Conservation (phyloP, 2,329 filamentous ascomycete species). For the Penicillium sp. region DNA sequence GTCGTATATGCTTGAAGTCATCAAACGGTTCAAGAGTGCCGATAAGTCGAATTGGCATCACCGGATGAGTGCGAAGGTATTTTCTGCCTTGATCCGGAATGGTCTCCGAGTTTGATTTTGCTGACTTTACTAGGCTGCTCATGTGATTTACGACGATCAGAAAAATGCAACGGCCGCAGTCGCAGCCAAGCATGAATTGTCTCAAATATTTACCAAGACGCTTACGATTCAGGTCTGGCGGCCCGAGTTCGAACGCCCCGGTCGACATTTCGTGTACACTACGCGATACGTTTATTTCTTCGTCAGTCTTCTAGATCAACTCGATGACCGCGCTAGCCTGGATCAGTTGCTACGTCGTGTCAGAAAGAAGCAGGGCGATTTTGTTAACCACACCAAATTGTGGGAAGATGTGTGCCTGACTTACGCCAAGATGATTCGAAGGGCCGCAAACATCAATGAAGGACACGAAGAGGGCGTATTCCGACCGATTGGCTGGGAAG, state of each 20-base stretch:
- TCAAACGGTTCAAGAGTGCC: slow-evolving; percentile 65
- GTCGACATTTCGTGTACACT: slow-evolving; percentile 90
- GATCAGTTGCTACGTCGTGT: slow-evolving; percentile 79
- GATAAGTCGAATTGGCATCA: slow-evolving; percentile 97
- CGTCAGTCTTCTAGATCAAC: slow-evolving; percentile 71
- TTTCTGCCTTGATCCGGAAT: slow-evolving; percentile 2
- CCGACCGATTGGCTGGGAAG: slow-evolving; percentile 66
- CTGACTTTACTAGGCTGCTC: slow-evolving; percentile 55
- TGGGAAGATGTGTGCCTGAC: slow-evolving; percentile 65
- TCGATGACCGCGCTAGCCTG: slow-evolving; percentile 74
- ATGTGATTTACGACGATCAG: slow-evolving; percentile 63
- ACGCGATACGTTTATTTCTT: slow-evolving; percentile 85
- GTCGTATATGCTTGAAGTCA: slow-evolving; percentile 63
- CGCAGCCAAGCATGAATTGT: slow-evolving; percentile 76
- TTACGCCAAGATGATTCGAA: slow-evolving; percentile 64
- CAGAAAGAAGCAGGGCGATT: slow-evolving; percentile 78
- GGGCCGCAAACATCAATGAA: slow-evolving; percentile 60
- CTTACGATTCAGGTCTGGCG: slow-evolving; percentile 97
- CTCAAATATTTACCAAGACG: slow-evolving; percentile 89
- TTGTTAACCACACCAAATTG: slow-evolving; percentile 64
- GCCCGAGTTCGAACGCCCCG: slow-evolving; percentile 81
- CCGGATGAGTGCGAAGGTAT: slow-evolving; percentile 79
- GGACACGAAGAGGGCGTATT: slow-evolving; percentile 69
- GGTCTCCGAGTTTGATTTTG: neutral
- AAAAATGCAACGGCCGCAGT: slow-evolving; percentile 57